These are phyloP conservation scores for Claviceps sp. DNA, from an alignment of 2,329 filamentous ascomycete genomes.

Conservation along the genomic window DNA sequence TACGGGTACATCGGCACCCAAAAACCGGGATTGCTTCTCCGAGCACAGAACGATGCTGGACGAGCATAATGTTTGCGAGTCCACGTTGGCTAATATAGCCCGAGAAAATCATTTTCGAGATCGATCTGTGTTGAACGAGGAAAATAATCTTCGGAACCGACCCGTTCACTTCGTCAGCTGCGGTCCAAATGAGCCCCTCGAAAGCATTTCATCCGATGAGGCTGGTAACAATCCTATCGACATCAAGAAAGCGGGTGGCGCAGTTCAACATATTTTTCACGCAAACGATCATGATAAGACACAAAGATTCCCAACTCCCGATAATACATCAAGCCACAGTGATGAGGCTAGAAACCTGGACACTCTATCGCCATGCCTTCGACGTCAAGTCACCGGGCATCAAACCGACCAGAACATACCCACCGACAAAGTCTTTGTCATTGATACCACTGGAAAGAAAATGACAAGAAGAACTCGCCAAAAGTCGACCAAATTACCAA, in stretches of 20 bases:
- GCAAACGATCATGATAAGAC: background rate
- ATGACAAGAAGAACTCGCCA: slow-evolving; percentile 1
- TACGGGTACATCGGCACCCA: background rate
- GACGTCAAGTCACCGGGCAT: background rate
- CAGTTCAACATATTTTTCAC: background rate
- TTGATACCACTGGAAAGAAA: slow-evolving; percentile 22
- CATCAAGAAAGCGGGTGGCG: background rate
- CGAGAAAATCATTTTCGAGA: slow-evolving; percentile 34
- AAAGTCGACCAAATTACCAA: slow-evolving; percentile 6
- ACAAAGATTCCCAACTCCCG: background rate
- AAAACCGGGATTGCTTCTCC: background rate
- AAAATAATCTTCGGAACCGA: slow-evolving; percentile 30
- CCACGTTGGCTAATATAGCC: slow-evolving; percentile 32
- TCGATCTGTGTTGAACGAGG: slow-evolving; percentile 24
- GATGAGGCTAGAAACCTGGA: background rate
- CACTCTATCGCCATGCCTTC: background rate
- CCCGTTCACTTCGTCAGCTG: slow-evolving; percentile 41
- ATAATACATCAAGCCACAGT: background rate
- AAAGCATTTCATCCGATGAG: slow-evolving; percentile 10
- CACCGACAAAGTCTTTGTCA: slow-evolving; percentile 17
- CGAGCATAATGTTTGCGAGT: slow-evolving; percentile 4
- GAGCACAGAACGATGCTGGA: background rate
- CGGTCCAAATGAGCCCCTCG: slow-evolving; percentile 37
- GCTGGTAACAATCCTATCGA: slow-evolving; percentile 1
- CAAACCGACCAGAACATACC: background rate